Percentiles rank a stretch among this genome's conserved stretches.
phyloP scores from a whole-genome alignment of 768 basidiomycete species.

The Leccinellum albellum region DNA sequence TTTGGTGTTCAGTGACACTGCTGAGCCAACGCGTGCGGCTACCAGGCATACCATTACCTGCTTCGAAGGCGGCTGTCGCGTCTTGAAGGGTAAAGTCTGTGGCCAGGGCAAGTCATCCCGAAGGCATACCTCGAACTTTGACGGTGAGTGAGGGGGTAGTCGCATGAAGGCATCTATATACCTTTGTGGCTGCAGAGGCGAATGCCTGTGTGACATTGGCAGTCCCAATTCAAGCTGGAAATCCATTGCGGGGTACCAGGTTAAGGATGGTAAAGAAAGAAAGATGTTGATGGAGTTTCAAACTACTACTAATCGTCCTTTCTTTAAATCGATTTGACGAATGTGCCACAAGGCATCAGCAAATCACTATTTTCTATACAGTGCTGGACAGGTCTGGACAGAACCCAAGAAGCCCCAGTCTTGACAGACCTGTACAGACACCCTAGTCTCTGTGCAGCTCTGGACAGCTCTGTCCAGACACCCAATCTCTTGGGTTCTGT shows the following conservation, averaged over 20 bases:
- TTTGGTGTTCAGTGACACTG: slow-evolving; percentile 36
- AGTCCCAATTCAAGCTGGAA: slow-evolving; percentile 13
- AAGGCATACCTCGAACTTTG: slow-evolving; percentile 52
- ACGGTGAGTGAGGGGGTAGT: slow-evolving; percentile 11
- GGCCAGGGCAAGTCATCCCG: slow-evolving; percentile 60
- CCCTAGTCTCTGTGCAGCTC: too few relatives aligned
- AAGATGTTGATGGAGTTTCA: slow-evolving; percentile 28
- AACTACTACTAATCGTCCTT: slow-evolving; percentile 13
- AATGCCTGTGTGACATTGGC: slow-evolving; percentile 65
- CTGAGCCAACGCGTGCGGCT: slow-evolving; percentile 11
- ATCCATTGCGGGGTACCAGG: slow-evolving; percentile 18
- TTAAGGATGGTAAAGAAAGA: background rate
- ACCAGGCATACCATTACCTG: slow-evolving; percentile 28
- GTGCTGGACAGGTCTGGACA: too few relatives aligned
- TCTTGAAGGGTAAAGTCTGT: slow-evolving; percentile 74
- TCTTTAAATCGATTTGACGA: slow-evolving; percentile 6
- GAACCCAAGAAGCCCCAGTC: too few relatives aligned
- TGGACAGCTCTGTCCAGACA: too few relatives aligned
- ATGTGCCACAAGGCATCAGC: background rate
- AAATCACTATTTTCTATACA: too few relatives aligned
- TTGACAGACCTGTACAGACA: too few relatives aligned
- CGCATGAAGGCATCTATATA: slow-evolving; percentile 24
- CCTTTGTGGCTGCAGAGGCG: slow-evolving; percentile 57
- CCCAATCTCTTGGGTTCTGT: too few relatives aligned
- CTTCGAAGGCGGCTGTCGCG: slow-evolving; percentile 93